Conservation (phyloP, 768 basidiomycete species). For the Grammothele lineata region DNA sequence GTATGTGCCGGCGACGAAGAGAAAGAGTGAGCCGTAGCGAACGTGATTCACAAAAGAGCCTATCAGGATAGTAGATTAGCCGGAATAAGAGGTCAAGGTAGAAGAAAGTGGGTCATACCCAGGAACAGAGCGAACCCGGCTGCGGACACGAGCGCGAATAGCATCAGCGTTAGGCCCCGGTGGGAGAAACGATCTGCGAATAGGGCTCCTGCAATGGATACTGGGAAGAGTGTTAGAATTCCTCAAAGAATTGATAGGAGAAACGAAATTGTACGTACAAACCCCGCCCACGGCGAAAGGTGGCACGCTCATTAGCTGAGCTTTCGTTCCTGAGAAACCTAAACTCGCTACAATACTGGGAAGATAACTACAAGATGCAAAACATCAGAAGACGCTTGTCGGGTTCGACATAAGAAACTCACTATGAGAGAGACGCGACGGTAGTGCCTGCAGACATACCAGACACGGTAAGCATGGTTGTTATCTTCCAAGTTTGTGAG, state of each 20-base stretch:
- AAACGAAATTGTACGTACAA: conserved; percentile 12
- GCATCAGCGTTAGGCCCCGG: conserved; percentile 44
- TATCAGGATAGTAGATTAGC: too few relatives aligned
- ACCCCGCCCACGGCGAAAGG: conserved; percentile 26
- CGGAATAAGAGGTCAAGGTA: too few relatives aligned
- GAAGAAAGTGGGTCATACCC: too few relatives aligned
- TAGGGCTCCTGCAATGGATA: conserved; percentile 36
- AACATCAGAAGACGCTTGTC: too few relatives aligned
- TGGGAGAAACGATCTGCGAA: conserved; percentile 51
- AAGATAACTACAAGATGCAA: conserved; percentile 17
- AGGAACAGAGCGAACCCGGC: conserved; percentile 55
- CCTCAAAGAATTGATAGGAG: neutral
- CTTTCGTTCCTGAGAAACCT: conserved; percentile 23
- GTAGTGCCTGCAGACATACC: conserved; percentile 6
- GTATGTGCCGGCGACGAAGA: conserved; percentile 50
- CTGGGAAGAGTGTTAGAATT: conserved; percentile 22
- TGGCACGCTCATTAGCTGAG: conserved; percentile 32
- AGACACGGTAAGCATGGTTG: too few relatives aligned
- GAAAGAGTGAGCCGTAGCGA: conserved; percentile 53
- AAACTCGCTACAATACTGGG: conserved; percentile 25
- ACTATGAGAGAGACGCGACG: conserved; percentile 25
- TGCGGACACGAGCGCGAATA: conserved; percentile 38
- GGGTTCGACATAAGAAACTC: too few relatives aligned
- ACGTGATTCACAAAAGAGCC: conserved; percentile 32
- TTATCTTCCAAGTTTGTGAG: neutral